Evolutionary conservation across 257 asterid genomes (phyloP).

Genomic region (Oldenlandia corymbosa): DNA sequence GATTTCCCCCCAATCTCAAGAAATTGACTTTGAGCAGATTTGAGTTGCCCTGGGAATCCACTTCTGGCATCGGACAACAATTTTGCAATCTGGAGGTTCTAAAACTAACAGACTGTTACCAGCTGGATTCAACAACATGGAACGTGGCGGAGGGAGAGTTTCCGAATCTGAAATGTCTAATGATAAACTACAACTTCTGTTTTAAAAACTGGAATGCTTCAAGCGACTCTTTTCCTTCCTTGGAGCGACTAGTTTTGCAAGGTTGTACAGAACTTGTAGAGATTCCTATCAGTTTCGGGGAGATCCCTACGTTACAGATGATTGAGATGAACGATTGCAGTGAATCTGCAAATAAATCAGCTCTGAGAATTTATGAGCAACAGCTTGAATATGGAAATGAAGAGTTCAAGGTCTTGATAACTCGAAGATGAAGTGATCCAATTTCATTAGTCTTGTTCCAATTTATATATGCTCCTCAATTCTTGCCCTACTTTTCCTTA

Average conservation of each 20-base stretch:
- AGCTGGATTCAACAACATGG: slow-evolving; percentile 5
- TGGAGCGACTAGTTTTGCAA: neutral
- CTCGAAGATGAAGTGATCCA: too few relatives aligned
- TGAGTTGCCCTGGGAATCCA: slow-evolving; percentile 5
- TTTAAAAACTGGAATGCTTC: neutral
- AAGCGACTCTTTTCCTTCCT: neutral
- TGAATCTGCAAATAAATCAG: neutral
- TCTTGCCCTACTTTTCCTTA: too few relatives aligned
- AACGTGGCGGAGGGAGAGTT: neutral
- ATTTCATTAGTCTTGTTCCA: too few relatives aligned
- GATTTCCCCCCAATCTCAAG: slow-evolving; percentile 16
- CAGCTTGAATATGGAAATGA: neutral
- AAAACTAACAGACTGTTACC: neutral
- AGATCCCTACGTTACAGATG: neutral
- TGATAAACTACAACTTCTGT: neutral
- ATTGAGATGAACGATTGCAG: slow-evolving; percentile 6
- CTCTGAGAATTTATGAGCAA: neutral
- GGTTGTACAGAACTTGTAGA: neutral
- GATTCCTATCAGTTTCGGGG: slow-evolving; percentile 1
- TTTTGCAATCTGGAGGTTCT: slow-evolving; percentile 13
- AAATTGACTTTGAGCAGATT: slow-evolving; percentile 15
- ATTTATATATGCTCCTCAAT: too few relatives aligned
- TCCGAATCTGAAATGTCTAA: neutral
- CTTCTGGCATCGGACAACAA: neutral
- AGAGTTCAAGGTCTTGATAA: neutral